A percentile compares a stretch with the other conserved stretches of the same genome.
These are phyloP conservation scores for Ligustrum vulgare DNA, from an alignment of 257 asterid genomes.

Conservation along the genomic window DNA sequence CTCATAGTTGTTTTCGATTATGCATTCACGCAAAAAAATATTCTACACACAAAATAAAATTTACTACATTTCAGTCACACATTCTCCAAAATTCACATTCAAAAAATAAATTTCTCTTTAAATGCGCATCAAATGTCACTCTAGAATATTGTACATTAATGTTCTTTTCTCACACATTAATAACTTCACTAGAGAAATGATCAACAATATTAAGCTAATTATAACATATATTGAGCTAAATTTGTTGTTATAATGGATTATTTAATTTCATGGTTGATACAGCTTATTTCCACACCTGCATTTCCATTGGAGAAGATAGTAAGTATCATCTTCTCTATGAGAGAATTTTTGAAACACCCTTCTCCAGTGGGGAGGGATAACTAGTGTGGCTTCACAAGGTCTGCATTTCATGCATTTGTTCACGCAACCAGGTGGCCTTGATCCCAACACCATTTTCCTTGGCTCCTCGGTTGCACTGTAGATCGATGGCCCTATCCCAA, in stretches of 20 bases:
- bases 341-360: constrained; percentile 11
- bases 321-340: constrained; percentile 55
- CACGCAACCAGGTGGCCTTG: constrained; percentile 73
- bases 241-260: not conserved
- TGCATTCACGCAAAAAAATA: too few species aligned
- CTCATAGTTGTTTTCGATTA: too few species aligned
- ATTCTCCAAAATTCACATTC: too few species aligned
- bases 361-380: constrained; percentile 52
- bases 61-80: too few species aligned
- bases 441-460: constrained; percentile 60
- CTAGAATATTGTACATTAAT: not conserved
- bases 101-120: too few species aligned
- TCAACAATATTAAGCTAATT: not conserved
- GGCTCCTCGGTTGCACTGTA: constrained; percentile 26
- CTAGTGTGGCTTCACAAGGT: constrained; percentile 67
- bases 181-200: not conserved
- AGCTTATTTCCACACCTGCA: constrained; percentile 69
- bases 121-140: too few species aligned
- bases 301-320: constrained; percentile 75
- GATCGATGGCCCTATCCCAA: constrained; percentile 28
- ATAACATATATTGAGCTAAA: not conserved
- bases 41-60: too few species aligned
- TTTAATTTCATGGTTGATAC: constrained; percentile 51
- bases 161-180: not conserved
- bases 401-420: constrained; percentile 65